A percentile compares a stretch with the other conserved stretches of the same genome.
These are phyloP conservation scores for Amborella trichopoda DNA, from an alignment of 164 flowering plant species.

Conservation along the genomic window DNA sequence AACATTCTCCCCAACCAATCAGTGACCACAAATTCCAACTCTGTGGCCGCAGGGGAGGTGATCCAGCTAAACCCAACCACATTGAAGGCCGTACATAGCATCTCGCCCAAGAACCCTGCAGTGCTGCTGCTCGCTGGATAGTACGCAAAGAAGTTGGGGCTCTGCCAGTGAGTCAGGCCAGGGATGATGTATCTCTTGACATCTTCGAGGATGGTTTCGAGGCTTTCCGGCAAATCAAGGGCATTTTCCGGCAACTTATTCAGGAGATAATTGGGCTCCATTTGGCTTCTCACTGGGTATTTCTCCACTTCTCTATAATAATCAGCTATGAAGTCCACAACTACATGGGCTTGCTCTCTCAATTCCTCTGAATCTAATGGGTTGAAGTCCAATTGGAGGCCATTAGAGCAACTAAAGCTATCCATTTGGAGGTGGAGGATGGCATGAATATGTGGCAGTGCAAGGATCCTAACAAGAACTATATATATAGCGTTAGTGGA, in stretches of 20 bases:
- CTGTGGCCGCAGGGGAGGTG: conserved; percentile 54
- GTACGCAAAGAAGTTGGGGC: conserved; percentile 15
- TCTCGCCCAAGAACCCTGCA: conserved; percentile 14
- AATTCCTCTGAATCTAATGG: background rate
- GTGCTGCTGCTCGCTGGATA: conserved; percentile 13
- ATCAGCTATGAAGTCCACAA: no score
- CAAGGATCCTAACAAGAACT: no score
- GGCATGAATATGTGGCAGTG: no score
- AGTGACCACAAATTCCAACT: conserved; percentile 48
- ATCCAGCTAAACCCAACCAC: conserved; percentile 16
- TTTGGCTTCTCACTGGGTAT: conserved; percentile 7
- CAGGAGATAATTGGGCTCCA: conserved; percentile 4
- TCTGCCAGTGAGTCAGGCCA: conserved; percentile 17
- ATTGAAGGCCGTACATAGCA: conserved; percentile 17
- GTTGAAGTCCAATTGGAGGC: no score
- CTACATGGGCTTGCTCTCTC: background rate
- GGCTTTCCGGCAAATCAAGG: background rate
- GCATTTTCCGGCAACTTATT: no score
- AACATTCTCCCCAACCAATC: conserved; percentile 51
- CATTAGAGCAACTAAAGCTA: no score
- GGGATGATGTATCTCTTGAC: conserved; percentile 6
- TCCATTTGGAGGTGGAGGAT: no score
- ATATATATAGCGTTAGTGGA: no score
- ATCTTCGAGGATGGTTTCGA: conserved; percentile 7
- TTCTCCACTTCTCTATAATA: conserved; percentile 4